Evolutionary conservation across 768 basidiomycete species (phyloP).

Genomic region (Udeniomyces megalosporus): DNA sequence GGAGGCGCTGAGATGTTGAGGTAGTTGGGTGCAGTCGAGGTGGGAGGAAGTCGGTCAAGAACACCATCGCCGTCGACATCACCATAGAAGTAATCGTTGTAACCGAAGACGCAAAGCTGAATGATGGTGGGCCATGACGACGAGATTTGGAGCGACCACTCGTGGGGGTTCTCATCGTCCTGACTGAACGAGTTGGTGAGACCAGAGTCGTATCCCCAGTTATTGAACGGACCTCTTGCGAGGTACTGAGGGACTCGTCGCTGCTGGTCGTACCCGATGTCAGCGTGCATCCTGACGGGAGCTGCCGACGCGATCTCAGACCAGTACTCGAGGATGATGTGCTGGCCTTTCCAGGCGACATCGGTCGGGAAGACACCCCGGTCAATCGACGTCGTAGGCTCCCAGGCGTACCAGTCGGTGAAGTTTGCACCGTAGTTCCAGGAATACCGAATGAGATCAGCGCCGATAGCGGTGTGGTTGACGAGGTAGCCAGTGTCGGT

Average conservation of each 20-base stretch:
- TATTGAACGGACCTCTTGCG: slow-evolving; percentile 75
- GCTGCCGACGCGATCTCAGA: slow-evolving; percentile 47
- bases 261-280: slow-evolving; percentile 41
- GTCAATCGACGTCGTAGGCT: slow-evolving; percentile 52
- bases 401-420: slow-evolving; percentile 65
- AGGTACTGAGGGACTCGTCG: slow-evolving; percentile 77
- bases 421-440: slow-evolving; percentile 73
- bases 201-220: slow-evolving; percentile 81
- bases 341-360: slow-evolving; percentile 63
- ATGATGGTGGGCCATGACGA: slow-evolving; percentile 76
- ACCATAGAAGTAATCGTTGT: slow-evolving; percentile 83
- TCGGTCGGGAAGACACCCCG: slow-evolving; percentile 40
- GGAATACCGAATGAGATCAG: slow-evolving; percentile 73
- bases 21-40: slow-evolving; percentile 62
- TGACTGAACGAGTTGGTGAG: slow-evolving; percentile 52
- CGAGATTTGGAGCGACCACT: slow-evolving; percentile 81
- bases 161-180: slow-evolving; percentile 37
- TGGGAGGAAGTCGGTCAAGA: slow-evolving; percentile 79
- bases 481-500: slow-evolving; percentile 52
- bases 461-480: slow-evolving; percentile 67
- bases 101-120: slow-evolving; percentile 79
- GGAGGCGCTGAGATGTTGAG: slow-evolving; percentile 86
- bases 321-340: slow-evolving; percentile 88
- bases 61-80: slow-evolving; percentile 74
- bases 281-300: slow-evolving; percentile 58